Evolutionary conservation across 129 eudicot species (phyloP), one percentile per base, ranked within the genome.

Genomic region (Oenanthe sinensis): DNA sequence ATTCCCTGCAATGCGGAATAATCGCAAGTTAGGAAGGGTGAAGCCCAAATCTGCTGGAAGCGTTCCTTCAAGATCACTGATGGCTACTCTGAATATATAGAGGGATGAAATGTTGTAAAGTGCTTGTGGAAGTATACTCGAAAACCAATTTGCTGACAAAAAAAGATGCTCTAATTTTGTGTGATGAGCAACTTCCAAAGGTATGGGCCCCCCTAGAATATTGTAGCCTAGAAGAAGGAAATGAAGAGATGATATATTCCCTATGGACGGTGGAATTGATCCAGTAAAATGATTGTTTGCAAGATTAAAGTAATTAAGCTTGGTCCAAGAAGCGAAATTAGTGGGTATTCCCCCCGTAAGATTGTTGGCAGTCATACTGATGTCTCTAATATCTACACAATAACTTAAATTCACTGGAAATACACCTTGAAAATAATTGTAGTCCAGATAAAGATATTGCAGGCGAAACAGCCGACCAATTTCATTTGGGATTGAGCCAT

Each of bases 1-100:
- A 37, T 39, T 39, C 42, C 3, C 5, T 39, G 2, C 42, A 39
- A 39, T 4, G 40, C 2, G 4, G 40, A 37, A 37, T n/a, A n/a
- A n/a, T n/a, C n/a, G 36, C 36, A 79, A 26, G 1, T 50, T 70
- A 12, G 77, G 82, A 69, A 79, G 77, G 49, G 69, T 47, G 20
- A 68, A 33, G 69, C 82, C 82, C 15, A 79, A 20, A 16, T 70
- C n/a, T 20, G 77, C 4, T 20, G 37, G 70, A 63, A 58, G 67
- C 13, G 28, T 58, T 58, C 30, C 36, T 33, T 33, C 36, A 0
- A 33, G 1, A 33, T 33, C 1, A 33, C 36, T 33, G 36, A 33
- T 0, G 36, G 1, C 36, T n/a, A n/a, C n/a, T n/a, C n/a, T n/a
- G n/a, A 33, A 33, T 33, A 2, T 0, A 22, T 22, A 22, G 13